A percentile compares a stretch with the other conserved stretches of the same genome.
These are phyloP conservation scores for Alternaria ventricosa DNA, from an alignment of 2,329 filamentous ascomycete species.

Conservation along the genomic window DNA sequence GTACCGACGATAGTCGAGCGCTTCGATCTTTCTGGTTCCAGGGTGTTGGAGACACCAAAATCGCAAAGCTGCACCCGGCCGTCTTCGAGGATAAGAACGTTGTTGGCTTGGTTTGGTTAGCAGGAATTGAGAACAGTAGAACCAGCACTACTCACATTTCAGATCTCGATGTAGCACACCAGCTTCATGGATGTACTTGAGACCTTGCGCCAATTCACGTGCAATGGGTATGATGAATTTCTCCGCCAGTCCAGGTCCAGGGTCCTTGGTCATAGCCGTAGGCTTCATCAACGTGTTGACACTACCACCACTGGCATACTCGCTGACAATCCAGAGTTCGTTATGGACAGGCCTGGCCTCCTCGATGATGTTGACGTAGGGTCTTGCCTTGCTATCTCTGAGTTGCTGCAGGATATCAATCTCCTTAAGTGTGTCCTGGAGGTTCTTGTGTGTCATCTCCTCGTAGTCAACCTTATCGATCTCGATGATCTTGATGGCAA, in stretches of 20 bases:
- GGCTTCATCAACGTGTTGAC: constrained; percentile 69
- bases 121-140: neutral
- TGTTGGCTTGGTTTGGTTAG: constrained; percentile 61
- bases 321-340: constrained; percentile 86
- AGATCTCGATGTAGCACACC: constrained; percentile 71
- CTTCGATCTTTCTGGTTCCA: constrained; percentile 78
- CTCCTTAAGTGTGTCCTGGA: constrained; percentile 65
- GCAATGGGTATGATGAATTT: constrained; percentile 69
- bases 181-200: constrained; percentile 69
- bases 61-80: constrained; percentile 82
- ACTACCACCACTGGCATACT: constrained; percentile 85
- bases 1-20: constrained; percentile 82
- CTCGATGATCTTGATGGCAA: constrained; percentile 83
- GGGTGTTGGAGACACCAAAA: constrained; percentile 81
- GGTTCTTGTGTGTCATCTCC: constrained; percentile 49
- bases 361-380: constrained; percentile 84
- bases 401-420: constrained; percentile 73
- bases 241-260: constrained; percentile 58
- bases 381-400: constrained; percentile 74
- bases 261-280: constrained; percentile 30
- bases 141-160: constrained; percentile 56
- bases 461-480: constrained; percentile 75
- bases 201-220: constrained; percentile 66
- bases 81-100: constrained; percentile 78
- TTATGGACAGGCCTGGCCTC: constrained; percentile 79